Evolutionary conservation across 257 asterid species (phyloP).

Genomic region (Asclepias syriaca): DNA sequence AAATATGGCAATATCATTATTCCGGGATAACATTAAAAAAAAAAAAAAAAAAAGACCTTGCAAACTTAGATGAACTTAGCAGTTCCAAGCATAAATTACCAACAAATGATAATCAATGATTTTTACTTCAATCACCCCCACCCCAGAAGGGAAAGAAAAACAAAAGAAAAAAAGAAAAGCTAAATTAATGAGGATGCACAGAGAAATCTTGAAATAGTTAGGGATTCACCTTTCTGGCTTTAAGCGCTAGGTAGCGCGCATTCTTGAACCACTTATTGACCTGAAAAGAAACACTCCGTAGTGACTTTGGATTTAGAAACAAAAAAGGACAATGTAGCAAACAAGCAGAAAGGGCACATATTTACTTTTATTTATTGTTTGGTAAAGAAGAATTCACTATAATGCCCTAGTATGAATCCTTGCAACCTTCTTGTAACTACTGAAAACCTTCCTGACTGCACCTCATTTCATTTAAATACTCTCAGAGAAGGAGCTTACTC

Average conservation of each 20-base stretch:
- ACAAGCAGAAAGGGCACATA: neutral
- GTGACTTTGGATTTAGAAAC: neutral
- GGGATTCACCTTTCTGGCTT: constrained; percentile 73
- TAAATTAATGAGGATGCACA: constrained; percentile 3
- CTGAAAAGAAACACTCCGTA: constrained; percentile 35
- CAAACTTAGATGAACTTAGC: constrained; percentile 1
- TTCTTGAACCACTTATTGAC: constrained; percentile 99
- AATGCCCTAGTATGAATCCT: neutral
- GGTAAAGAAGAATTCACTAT: neutral
- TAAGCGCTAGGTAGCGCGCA: constrained; percentile 89
- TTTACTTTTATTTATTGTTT: neutral
- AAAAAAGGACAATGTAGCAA: neutral
- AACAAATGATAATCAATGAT: neutral
- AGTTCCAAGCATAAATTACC: neutral
- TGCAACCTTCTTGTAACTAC: neutral
- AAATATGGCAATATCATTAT: neutral
- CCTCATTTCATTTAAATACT: neutral
- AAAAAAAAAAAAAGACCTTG: neutral
- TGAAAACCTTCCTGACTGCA: neutral
- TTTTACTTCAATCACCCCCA: neutral
- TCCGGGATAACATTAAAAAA: neutral
- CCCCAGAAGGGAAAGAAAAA: neutral
- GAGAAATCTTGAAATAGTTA: constrained; percentile 6
- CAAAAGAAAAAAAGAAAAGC: constrained; percentile 1
- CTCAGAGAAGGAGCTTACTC: neutral